Evolutionary conservation across 2,329 filamentous ascomycete genomes (phyloP).

Genomic region (Pseudopyricularia cyperi): DNA sequence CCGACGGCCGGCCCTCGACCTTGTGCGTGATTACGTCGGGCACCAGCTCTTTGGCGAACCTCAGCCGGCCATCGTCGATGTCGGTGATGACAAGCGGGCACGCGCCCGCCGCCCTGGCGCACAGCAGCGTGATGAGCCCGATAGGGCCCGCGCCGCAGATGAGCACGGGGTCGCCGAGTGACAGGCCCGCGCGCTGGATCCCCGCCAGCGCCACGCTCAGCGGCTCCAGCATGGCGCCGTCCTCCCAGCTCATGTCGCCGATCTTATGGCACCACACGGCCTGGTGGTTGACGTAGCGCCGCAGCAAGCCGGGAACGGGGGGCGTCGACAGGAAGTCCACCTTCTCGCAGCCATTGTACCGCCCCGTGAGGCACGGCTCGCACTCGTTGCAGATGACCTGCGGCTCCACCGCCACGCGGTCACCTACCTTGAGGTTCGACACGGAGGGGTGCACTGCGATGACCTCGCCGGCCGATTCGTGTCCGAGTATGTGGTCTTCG

Average conservation of each 20-base stretch:
- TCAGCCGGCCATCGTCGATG: constrained; percentile 74
- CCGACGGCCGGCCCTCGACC: constrained; percentile 46
- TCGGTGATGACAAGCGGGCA: constrained; percentile 89
- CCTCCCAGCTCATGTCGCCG: constrained; percentile 79
- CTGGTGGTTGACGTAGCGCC: constrained; percentile 90
- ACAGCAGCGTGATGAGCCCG: constrained; percentile 77
- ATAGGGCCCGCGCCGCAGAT: constrained; percentile 92
- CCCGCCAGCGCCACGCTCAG: constrained; percentile 80
- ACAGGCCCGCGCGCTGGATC: constrained; percentile 68
- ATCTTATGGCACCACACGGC: constrained; percentile 96
- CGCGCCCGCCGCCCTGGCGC: constrained; percentile 73
- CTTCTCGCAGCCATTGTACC: constrained; percentile 86
- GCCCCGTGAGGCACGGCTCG: constrained; percentile 80
- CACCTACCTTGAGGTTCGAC: constrained; percentile 63
- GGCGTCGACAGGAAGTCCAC: constrained; percentile 86
- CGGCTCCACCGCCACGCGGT: constrained; percentile 87
- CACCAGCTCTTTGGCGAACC: constrained; percentile 73
- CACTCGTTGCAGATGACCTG: constrained; percentile 86
- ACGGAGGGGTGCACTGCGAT: constrained; percentile 75
- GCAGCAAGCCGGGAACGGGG: constrained; percentile 72
- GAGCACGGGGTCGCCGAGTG: constrained; percentile 74
- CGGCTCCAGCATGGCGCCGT: constrained; percentile 83
- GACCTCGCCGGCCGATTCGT: constrained; percentile 80
- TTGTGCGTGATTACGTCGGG: constrained; percentile 72
- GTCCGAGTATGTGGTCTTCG: constrained; percentile 81